Base-by-base conservation (phyloP, 2,329 filamentous ascomycete species). In the Fusarium sterilihyphosum region DNA sequence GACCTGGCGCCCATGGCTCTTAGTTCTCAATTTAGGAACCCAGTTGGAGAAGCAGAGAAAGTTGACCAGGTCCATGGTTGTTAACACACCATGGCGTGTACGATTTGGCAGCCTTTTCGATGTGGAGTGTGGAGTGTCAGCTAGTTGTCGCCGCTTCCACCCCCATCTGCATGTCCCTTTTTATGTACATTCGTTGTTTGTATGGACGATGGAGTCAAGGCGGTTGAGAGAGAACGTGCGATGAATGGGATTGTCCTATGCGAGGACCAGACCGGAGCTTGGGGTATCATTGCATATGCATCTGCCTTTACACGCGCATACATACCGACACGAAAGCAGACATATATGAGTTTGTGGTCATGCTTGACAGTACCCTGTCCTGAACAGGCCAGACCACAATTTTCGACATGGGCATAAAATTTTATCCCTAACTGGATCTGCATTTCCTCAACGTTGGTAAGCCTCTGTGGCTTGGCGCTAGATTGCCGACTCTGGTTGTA, bases 281-380 rank as follows among this genome's bases (percentile, higher is more conserved):
- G 65, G 62, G 74, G 77, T 78, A 53, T 52, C 58, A 78, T 78
- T 74, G 77, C 77, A 78, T 78, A 74, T 78, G 75, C 71, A 56
- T 61, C 61, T 72, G 59, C 56, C 72, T 72, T 74, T 73, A 69
- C 71, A 77, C 71, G 70, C 71, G 69, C 73, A 78, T 77, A 66
- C 70, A 78, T 77, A 69, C 40, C 65, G 62, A 66, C 65, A 75
- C 63, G 66, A 61, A 71, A 64, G 59, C 65, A 63, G 66, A 52
- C 70, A 70, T 73, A 41, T 68, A 24, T 56, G 35, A 57, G 59
- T 54, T 54, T 71, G 58, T 59, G 66, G 53, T 66, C 49, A 63
- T 61, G 29, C 57, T 59, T 50, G 59, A 57, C 60, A 33, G 46
- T 75, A 54, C 24, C 56, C 61, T 57, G 53, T 31, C 58, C 31